A percentile compares a stretch with the other conserved stretches of the same genome.
Evolutionary conservation across 768 basidiomycete genomes (phyloP).

Genomic region (Gloeopeniophorella convolvens): DNA sequence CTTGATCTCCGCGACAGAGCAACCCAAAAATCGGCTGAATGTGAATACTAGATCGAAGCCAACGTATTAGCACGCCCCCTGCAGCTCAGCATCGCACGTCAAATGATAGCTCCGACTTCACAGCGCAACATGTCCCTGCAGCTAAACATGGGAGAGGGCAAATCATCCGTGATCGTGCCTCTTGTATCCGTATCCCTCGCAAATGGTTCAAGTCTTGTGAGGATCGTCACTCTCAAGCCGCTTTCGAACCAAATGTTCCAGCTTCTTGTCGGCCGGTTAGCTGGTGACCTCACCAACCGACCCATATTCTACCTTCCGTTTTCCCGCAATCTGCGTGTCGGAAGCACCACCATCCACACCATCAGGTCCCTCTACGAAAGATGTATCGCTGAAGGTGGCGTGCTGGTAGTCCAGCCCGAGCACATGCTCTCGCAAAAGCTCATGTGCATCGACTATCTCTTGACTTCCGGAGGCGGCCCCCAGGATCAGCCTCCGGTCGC

Average conservation of each 20-base stretch:
- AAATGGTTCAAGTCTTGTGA: conserved; percentile 37
- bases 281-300: conserved; percentile 40
- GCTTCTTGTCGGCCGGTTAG: conserved; percentile 37
- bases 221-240: conserved; percentile 46
- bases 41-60: conserved; percentile 37
- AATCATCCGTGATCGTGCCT: conserved; percentile 47
- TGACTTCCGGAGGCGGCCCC: conserved; percentile 18
- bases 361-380: conserved; percentile 32
- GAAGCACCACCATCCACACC: conserved; percentile 12
- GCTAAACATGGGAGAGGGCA: conserved; percentile 56
- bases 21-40: too few species aligned
- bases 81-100: conserved; percentile 36
- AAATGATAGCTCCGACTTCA: conserved; percentile 41
- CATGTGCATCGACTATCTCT: conserved; percentile 34
- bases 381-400: conserved; percentile 35
- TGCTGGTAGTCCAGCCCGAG: conserved; percentile 48
- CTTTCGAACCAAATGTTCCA: conserved; percentile 44
- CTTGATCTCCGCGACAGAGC: too few species aligned
- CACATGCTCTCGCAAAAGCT: conserved; percentile 47
- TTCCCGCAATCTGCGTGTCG: conserved; percentile 33
- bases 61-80: conserved; percentile 38
- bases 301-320: conserved; percentile 47
- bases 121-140: conserved; percentile 37
- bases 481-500: background rate
- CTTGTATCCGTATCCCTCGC: conserved; percentile 36